Percentiles rank a stretch among this genome's conserved stretches.
phyloP scores from a whole-genome alignment of 495 filamentous ascomycete species.

The Symbiotaphrina buchneri region DNA sequence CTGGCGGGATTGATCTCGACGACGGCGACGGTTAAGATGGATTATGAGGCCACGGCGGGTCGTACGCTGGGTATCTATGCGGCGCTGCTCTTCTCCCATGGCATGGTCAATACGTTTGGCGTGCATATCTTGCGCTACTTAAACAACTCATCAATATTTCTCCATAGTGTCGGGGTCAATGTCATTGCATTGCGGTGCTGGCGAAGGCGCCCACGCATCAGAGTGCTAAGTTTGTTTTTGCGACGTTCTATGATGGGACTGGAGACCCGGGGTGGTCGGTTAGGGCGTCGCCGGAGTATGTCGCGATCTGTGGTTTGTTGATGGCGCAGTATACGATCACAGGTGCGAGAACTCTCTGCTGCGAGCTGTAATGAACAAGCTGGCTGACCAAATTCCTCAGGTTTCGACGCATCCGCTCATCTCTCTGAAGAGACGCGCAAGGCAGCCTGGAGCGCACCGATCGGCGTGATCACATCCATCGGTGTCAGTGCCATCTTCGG shows the following conservation, averaged over 20 bases:
- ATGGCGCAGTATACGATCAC: too few species aligned
- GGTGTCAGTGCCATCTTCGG: conserved; percentile 33
- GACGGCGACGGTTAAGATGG: conserved; percentile 29
- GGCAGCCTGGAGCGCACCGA: conserved; percentile 22
- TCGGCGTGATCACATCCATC: conserved; percentile 34
- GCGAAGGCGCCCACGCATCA: conserved; percentile 29
- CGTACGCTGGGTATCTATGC: conserved; percentile 42
- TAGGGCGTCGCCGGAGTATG: conserved; percentile 46
- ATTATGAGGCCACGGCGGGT: conserved; percentile 22
- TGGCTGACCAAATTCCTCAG: conserved; percentile 38
- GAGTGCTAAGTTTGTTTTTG: conserved; percentile 33
- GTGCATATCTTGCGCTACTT: conserved; percentile 30
- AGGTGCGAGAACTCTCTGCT: too few species aligned
- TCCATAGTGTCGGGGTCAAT: conserved; percentile 33
- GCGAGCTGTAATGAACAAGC: too few species aligned
- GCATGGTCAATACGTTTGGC: conserved; percentile 34
- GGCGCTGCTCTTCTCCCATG: conserved; percentile 31
- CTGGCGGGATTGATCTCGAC: conserved; percentile 34
- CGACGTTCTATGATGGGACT: conserved; percentile 35
- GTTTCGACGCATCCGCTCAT: conserved; percentile 36
- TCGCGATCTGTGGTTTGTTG: too few species aligned
- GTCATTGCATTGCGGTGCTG: conserved; percentile 28
- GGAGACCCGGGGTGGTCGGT: conserved; percentile 32
- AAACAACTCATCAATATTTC: conserved; percentile 36
- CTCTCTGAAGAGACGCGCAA: conserved; percentile 37